Conservation (phyloP, 768 basidiomycete genomes). For the Amyloporia xantha region DNA sequence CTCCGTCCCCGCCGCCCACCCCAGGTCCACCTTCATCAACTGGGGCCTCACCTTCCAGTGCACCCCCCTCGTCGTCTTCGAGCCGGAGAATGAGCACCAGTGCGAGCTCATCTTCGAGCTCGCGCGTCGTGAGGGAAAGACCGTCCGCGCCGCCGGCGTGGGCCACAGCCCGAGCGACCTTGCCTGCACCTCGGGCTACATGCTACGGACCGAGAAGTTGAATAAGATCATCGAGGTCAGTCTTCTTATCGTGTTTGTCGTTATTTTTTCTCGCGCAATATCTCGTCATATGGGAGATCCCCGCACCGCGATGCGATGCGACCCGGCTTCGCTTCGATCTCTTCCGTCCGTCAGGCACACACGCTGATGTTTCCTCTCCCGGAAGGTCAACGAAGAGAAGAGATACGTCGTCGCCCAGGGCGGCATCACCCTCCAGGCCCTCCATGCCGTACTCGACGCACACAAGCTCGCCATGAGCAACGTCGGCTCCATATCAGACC, state of each 20-base stretch:
- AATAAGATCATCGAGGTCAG: conserved; percentile 73
- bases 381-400: conserved; percentile 65
- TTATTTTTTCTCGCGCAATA: conserved; percentile 8
- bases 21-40: conserved; percentile 58
- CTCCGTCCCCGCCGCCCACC: conserved; percentile 36
- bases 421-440: conserved; percentile 69
- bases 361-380: neutral
- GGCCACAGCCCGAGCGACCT: conserved; percentile 94
- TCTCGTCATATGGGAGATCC: conserved; percentile 17
- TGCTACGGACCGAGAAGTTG: conserved; percentile 74
- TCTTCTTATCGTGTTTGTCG: conserved; percentile 6
- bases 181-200: conserved; percentile 81
- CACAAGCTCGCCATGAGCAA: conserved; percentile 82
- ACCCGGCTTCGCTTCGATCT: conserved; percentile 5
- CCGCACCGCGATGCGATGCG: conserved; percentile 9
- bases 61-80: conserved; percentile 63
- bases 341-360: conserved; percentile 7
- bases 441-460: conserved; percentile 61
- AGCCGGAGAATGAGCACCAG: conserved; percentile 62
- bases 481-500: conserved; percentile 94
- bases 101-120: conserved; percentile 75
- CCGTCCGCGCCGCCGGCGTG: conserved; percentile 77
- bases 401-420: conserved; percentile 64
- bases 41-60: conserved; percentile 83
- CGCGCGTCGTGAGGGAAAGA: conserved; percentile 62